These are phyloP conservation scores for Kwoniella dendrophila DNA, from an alignment of 768 basidiomycete genomes.

Conservation along the genomic window DNA sequence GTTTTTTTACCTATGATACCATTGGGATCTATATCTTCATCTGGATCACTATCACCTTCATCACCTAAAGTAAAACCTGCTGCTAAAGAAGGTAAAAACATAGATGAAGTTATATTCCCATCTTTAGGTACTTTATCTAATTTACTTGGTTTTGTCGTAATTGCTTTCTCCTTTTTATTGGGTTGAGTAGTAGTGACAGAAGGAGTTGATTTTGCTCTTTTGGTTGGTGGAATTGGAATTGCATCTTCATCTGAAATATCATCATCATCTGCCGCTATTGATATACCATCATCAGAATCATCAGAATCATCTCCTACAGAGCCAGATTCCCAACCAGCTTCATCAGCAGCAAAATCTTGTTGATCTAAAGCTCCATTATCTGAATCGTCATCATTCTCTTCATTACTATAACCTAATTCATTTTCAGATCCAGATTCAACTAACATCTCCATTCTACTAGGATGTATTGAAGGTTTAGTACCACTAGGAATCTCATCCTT, in stretches of 20 bases:
- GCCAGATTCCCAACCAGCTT: constrained; percentile 58
- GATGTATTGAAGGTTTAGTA: no score
- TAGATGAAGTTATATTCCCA: constrained; percentile 59
- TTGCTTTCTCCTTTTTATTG: no score
- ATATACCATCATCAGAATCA: constrained; percentile 35
- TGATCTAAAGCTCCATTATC: constrained; percentile 38
- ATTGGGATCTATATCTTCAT: constrained; percentile 64
- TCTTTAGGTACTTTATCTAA: constrained; percentile 29
- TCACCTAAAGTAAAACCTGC: constrained; percentile 81
- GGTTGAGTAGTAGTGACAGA: background rate
- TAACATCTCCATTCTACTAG: background rate
- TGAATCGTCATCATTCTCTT: constrained; percentile 36
- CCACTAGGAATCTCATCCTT: no score
- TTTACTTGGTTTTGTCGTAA: constrained; percentile 11
- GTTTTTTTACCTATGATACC: constrained; percentile 59
- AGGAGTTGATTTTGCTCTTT: constrained; percentile 16
- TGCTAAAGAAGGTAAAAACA: constrained; percentile 85
- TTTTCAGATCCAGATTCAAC: constrained; percentile 16
- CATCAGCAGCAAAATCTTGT: constrained; percentile 37
- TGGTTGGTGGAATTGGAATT: constrained; percentile 8
- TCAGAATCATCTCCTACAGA: constrained; percentile 53
- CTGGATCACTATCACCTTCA: constrained; percentile 71
- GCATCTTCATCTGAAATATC: constrained; percentile 29
- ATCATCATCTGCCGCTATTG: no score
- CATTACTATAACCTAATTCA: constrained; percentile 12